Percentiles rank a stretch among this genome's conserved stretches.
Conservation (phyloP, 1,284 basidiomycete genomes). For the Irpex rosettiformis region DNA sequence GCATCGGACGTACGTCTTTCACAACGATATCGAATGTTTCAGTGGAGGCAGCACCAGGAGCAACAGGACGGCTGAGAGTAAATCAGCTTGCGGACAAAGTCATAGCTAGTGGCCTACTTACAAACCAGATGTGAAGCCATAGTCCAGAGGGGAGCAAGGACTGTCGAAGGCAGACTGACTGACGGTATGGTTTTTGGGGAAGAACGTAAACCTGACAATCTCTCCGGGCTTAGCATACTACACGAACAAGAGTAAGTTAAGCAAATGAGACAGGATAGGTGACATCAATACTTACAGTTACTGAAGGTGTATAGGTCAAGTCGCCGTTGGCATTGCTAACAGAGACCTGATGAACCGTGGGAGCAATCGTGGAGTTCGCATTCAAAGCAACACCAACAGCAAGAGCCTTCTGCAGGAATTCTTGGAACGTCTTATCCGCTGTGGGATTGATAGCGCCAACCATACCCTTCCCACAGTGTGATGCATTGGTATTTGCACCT, state of each 20-base stretch:
- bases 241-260: not conserved
- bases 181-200: slow-evolving; percentile 36
- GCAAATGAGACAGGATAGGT: not conserved
- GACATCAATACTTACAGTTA: not conserved
- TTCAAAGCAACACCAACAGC: slow-evolving; percentile 3
- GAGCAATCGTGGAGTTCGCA: not conserved
- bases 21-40: slow-evolving; percentile 35
- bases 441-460: slow-evolving; percentile 9
- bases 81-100: too few species aligned
- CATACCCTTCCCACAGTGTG: slow-evolving; percentile 14
- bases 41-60: not conserved
- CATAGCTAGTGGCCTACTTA: slow-evolving; percentile 24
- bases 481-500: slow-evolving; percentile 7
- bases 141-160: slow-evolving; percentile 47
- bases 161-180: slow-evolving; percentile 48
- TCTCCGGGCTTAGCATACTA: slow-evolving; percentile 35
- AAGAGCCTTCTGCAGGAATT: slow-evolving; percentile 8
- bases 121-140: slow-evolving; percentile 57
- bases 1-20: slow-evolving; percentile 43
- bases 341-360: slow-evolving; percentile 1
- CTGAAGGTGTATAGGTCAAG: slow-evolving; percentile 1
- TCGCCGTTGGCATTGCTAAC: slow-evolving; percentile 5
- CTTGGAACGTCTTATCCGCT: not conserved
- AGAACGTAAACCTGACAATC: slow-evolving; percentile 54
- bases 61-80: not conserved